Evolutionary conservation across 2,329 filamentous ascomycete genomes (phyloP), one percentile per base, ranked within the genome.

Genomic region (Coleophoma cylindrospora): DNA sequence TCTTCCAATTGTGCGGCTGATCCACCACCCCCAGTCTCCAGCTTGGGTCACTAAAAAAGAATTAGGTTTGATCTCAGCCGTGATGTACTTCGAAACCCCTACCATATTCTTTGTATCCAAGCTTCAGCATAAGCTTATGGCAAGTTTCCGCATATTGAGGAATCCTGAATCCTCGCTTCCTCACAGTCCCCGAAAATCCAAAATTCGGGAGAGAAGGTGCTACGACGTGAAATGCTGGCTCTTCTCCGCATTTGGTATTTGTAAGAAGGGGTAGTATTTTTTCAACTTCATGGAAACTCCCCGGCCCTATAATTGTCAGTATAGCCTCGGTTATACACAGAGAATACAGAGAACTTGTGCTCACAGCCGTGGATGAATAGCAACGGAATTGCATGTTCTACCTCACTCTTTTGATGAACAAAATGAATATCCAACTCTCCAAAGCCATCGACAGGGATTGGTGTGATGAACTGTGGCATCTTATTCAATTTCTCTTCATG

Each of bases 11-110:
- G 74, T 66, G 4, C 86, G 77, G 13, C 82, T 84, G 55, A 90
- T 78, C 57, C 76, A 73, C 62, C 74, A 80, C n/a, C 86, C 86
- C 84, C 84, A 89, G 61, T 89, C 85, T 21, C 86, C 86, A 54
- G 83, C 84, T 66, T 87, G 79, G 0, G 74, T 76, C 10, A 72
- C 60, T 46, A 10, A 22, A 27, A 22, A 44, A 11, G n/a, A n/a
- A 32, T 22, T 38, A 17, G 14, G 2, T 38, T 14, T 38, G 36
- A 14, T 17, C 15, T 38, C 11, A 14, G 19, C 19, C 19, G 19
- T 19, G 19, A 19, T 19, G 2, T 2, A 19, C 19, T 19, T 3
- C 19, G 19, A 19, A 19, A 19, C 3, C 19, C 19, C 19, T 45
- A 55, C 59, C 55, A 53, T 85, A 87, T 67, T 80, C 69, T 3